Conservation (phyloP, 2,329 filamentous ascomycete genomes). For the Cladophialophora yegresii region DNA sequence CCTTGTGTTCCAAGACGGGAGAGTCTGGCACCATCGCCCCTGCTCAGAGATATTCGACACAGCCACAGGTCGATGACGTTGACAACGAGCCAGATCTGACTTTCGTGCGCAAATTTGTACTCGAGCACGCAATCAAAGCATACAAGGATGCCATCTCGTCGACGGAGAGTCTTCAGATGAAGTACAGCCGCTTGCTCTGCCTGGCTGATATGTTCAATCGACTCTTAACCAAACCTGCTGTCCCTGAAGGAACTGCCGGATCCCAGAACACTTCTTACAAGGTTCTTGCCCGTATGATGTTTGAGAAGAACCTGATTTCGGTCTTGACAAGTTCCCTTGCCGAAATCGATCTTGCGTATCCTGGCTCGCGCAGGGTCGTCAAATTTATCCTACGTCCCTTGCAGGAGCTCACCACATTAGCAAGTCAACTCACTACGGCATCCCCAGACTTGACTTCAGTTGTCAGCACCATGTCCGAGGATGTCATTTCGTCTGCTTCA, state of each 20-base stretch:
- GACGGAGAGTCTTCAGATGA: conserved; percentile 75
- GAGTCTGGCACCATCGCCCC: conserved; percentile 61
- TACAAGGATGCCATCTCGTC: conserved; percentile 85
- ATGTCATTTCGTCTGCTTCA: conserved; percentile 83
- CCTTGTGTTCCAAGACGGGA: conserved; percentile 82
- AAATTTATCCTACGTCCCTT: conserved; percentile 94
- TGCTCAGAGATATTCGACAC: conserved; percentile 45
- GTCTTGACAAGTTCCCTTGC: conserved; percentile 89
- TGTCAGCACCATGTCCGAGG: conserved; percentile 72
- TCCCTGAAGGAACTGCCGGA: conserved; percentile 52
- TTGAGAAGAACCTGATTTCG: conserved; percentile 92
- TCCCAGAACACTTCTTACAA: conserved; percentile 63
- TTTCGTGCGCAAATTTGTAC: conserved; percentile 90
- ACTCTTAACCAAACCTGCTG: conserved; percentile 81
- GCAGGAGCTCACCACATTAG: conserved; percentile 82
- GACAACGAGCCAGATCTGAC: conserved; percentile 81
- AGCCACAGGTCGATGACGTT: conserved; percentile 52
- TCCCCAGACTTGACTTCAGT: conserved; percentile 65
- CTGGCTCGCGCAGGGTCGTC: conserved; percentile 86
- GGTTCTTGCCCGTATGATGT: conserved; percentile 92
- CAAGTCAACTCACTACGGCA: conserved; percentile 78
- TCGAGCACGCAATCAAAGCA: conserved; percentile 87
- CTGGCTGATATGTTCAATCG: conserved; percentile 90
- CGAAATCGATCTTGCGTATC: conserved; percentile 93
- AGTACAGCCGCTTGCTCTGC: conserved; percentile 83